A percentile compares a stretch with the other conserved stretches of the same genome.
These are phyloP conservation scores for Trichoderma sp. DNA, from an alignment of 2,329 filamentous ascomycete species.

Conservation along the genomic window DNA sequence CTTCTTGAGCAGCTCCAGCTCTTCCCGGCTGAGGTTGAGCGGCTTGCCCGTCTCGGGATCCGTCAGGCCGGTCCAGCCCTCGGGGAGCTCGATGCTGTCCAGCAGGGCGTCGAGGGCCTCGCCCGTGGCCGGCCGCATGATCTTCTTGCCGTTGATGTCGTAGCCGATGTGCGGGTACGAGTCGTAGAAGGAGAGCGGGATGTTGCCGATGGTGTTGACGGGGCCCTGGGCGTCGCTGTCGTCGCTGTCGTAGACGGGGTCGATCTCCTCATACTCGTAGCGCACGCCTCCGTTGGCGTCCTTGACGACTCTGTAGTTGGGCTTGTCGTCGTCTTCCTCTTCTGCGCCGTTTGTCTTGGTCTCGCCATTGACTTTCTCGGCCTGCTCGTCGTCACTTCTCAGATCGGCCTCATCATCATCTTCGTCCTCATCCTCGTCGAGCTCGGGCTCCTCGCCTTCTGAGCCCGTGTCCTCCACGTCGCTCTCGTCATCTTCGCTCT, in stretches of 20 bases:
- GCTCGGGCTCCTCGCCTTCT: slow-evolving; percentile 39
- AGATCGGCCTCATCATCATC: slow-evolving; percentile 38
- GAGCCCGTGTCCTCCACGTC: slow-evolving; percentile 18
- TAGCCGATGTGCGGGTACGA: slow-evolving; percentile 98
- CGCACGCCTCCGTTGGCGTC: slow-evolving; percentile 90
- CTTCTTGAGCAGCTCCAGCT: slow-evolving; percentile 83
- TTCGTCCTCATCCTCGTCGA: slow-evolving; percentile 45
- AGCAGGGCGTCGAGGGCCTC: slow-evolving; percentile 90
- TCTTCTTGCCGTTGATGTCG: slow-evolving; percentile 97
- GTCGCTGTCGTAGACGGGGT: slow-evolving; percentile 94
- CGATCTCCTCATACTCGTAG: slow-evolving; percentile 91
- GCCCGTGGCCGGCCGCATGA: slow-evolving; percentile 91
- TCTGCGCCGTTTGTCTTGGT: background rate
- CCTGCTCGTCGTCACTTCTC: slow-evolving; percentile 6
- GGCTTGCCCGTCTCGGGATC: slow-evolving; percentile 94
- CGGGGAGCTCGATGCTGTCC: slow-evolving; percentile 94
- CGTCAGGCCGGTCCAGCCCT: slow-evolving; percentile 95
- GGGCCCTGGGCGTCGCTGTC: slow-evolving; percentile 81
- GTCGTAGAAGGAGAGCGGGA: slow-evolving; percentile 93
- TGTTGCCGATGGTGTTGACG: slow-evolving; percentile 91
- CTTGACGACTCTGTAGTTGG: slow-evolving; percentile 56
- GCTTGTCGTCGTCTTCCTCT: slow-evolving; percentile 30
- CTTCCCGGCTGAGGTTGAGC: slow-evolving; percentile 80
- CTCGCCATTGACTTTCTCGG: background rate
- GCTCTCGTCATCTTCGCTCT: slow-evolving; percentile 48